A percentile compares a stretch with the other conserved stretches of the same genome.
Conservation (phyloP, 352 stramenopile species). For the Pythium insidiosum region DNA sequence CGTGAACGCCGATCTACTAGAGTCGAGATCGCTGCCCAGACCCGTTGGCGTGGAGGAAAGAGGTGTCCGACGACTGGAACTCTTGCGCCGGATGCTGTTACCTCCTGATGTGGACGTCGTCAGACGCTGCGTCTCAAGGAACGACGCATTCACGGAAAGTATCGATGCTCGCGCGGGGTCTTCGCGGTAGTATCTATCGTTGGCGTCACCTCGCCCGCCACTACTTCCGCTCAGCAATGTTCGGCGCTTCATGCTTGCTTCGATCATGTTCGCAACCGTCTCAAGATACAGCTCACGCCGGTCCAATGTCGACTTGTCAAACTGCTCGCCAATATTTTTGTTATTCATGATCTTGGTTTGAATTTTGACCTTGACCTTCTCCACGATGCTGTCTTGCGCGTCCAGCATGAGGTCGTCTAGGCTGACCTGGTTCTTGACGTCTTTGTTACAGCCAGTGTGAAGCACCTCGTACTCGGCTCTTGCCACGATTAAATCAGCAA, state of each 20-base stretch:
- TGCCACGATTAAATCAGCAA: slow-evolving; percentile 69
- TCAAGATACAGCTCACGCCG: slow-evolving; percentile 74
- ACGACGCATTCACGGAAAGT: slow-evolving; percentile 13
- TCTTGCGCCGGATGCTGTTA: slow-evolving; percentile 15
- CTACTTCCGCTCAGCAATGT: slow-evolving; percentile 24
- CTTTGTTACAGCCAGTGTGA: slow-evolving; percentile 60
- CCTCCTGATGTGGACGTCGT: too few species aligned
- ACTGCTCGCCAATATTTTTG: slow-evolving; percentile 85
- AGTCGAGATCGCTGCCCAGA: slow-evolving; percentile 11
- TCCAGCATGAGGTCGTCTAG: slow-evolving; percentile 56
- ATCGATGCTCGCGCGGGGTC: too few species aligned
- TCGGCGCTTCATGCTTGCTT: slow-evolving; percentile 61
- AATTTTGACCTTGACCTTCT: slow-evolving; percentile 72
- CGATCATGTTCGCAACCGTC: slow-evolving; percentile 71
- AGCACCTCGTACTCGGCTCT: slow-evolving; percentile 71
- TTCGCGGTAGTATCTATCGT: not conserved
- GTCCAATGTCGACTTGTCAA: slow-evolving; percentile 74
- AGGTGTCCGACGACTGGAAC: too few species aligned
- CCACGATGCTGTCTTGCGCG: slow-evolving; percentile 41
- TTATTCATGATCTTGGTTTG: slow-evolving; percentile 87
- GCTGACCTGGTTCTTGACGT: slow-evolving; percentile 17
- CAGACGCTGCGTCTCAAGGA: slow-evolving; percentile 42
- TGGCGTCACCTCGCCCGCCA: slow-evolving; percentile 5
- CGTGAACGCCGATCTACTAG: slow-evolving; percentile 15
- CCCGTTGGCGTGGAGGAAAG: slow-evolving; percentile 1